Evolutionary conservation across 805 yeast species (phyloP).

Genomic region (Metschnikowia bowlesiae): DNA sequence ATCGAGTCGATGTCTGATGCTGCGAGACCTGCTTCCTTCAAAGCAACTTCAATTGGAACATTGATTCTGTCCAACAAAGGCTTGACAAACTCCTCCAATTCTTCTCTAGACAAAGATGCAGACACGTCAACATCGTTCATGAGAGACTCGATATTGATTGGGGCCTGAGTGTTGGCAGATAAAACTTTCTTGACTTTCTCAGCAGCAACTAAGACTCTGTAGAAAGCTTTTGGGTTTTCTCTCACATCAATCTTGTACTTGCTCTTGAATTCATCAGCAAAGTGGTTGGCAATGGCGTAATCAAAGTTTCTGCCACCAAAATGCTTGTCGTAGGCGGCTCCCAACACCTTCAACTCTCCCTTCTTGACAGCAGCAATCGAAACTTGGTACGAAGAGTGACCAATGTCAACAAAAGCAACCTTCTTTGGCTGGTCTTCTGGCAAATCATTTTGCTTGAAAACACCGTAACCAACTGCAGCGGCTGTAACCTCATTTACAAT

Average conservation of each 20-base stretch:
- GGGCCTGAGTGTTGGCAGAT: slow-evolving; percentile 93
- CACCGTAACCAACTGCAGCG: slow-evolving; percentile 99
- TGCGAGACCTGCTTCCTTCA: slow-evolving; percentile 70
- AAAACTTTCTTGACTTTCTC: slow-evolving; percentile 93
- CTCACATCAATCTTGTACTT: slow-evolving; percentile 92
- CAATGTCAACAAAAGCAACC: slow-evolving; percentile 93
- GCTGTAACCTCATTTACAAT: slow-evolving; percentile 96
- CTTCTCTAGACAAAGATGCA: slow-evolving; percentile 82
- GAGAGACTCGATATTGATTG: slow-evolving; percentile 90
- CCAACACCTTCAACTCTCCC: slow-evolving; percentile 92
- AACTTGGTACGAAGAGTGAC: slow-evolving; percentile 93
- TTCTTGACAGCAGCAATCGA: slow-evolving; percentile 86
- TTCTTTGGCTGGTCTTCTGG: slow-evolving; percentile 91
- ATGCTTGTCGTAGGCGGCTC: slow-evolving; percentile 89
- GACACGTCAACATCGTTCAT: slow-evolving; percentile 97
- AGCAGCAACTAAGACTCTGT: slow-evolving; percentile 86
- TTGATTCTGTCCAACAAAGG: slow-evolving; percentile 76
- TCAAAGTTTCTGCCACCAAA: slow-evolving; percentile 99
- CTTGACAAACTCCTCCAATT: slow-evolving; percentile 81
- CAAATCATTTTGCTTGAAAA: slow-evolving; percentile 85
- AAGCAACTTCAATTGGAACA: slow-evolving; percentile 76
- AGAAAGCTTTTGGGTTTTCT: slow-evolving; percentile 90
- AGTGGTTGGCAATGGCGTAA: slow-evolving; percentile 88
- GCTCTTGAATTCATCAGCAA: slow-evolving; percentile 84
- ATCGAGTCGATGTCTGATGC: slow-evolving; percentile 78